Evolutionary conservation across 2,329 filamentous ascomycete species (phyloP), one percentile per base, ranked within the genome.

Genomic region (Gaeumannomyces tritici): DNA sequence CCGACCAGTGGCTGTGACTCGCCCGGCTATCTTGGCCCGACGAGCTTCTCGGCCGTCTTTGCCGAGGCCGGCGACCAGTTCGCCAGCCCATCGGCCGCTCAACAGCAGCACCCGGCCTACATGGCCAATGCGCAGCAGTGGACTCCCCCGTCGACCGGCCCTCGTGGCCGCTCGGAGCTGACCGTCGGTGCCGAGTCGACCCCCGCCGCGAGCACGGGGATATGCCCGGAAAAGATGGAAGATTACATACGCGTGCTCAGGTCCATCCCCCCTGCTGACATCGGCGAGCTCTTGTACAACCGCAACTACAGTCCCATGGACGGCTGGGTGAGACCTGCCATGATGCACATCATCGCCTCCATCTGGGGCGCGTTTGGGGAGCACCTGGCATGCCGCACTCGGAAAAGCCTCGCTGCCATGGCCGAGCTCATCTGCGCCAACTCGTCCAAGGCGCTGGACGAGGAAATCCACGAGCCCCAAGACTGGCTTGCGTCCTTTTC

Each of bases 1-100:
- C 57, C 47, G 2, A 27, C 54, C 13, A 61, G 55, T 31, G 8
- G 54, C 29, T n/a, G 9, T 13, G 55, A 61, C 24, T 57, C 55
- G 42, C 57, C 61, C 2, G 61, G 61, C 28, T 62, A 62, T 42
- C 61, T 62, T 3, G 61, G 61, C 28, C 56, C 61, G 8, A 62
- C 61, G 9, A 62, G 61, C 61, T 62, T 62, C 57, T 59, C 61
- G 4, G 61, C 61, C 24, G 61, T 62, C n/a, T 62, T 62, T 21
- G 51, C 47, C 8, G 61, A 62, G 47, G 33, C 61, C 4, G 28
- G 54, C 11, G 47, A 33, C 28, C 61, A 62, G 18, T 24, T 62
- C 15, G 7, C 42, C 21, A 11, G 27, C 15, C 4, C 29, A 26
- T 6, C 33, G 2, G 31, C 21, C 27, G 26, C 47, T 21, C 42